Evolutionary conservation across 2,329 filamentous ascomycete genomes (phyloP).

Genomic region (Mariannaea sp.): DNA sequence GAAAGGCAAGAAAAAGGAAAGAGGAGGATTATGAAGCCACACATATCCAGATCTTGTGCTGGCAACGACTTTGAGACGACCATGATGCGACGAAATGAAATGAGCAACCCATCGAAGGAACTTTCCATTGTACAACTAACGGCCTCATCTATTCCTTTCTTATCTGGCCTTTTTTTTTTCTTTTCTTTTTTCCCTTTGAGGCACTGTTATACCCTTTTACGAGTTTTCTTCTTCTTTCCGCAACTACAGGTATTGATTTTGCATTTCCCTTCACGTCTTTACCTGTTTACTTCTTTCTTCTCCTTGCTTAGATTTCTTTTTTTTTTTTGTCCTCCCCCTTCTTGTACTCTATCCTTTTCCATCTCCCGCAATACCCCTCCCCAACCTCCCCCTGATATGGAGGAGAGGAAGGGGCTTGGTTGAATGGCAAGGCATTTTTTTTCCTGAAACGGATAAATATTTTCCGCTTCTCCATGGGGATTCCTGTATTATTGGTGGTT

Average conservation of each 20-base stretch:
- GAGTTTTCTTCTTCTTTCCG: slow-evolving; percentile 5
- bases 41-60: not conserved
- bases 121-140: not conserved
- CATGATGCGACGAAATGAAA: not conserved
- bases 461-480: not conserved
- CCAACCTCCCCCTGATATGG: too few species aligned
- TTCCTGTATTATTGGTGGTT: not conserved
- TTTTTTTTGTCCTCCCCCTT: not conserved
- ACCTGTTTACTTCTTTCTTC: slow-evolving; percentile 2
- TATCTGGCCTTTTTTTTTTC: not conserved
- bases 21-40: slow-evolving; percentile 11
- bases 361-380: too few species aligned
- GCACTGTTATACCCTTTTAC: slow-evolving; percentile 11
- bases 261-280: not conserved
- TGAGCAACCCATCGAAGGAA: not conserved
- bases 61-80: not conserved
- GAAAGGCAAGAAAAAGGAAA: too few species aligned
- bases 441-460: not conserved
- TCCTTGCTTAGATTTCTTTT: not conserved
- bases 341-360: not conserved
- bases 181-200: not conserved
- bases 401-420: not conserved
- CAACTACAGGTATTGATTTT: not conserved
- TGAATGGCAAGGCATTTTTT: not conserved
- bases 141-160: not conserved